Percentiles rank a stretch among this genome's conserved stretches.
phyloP scores from a whole-genome alignment of 1,139 yeast species.

The Suhomyces bolitotheri region DNA sequence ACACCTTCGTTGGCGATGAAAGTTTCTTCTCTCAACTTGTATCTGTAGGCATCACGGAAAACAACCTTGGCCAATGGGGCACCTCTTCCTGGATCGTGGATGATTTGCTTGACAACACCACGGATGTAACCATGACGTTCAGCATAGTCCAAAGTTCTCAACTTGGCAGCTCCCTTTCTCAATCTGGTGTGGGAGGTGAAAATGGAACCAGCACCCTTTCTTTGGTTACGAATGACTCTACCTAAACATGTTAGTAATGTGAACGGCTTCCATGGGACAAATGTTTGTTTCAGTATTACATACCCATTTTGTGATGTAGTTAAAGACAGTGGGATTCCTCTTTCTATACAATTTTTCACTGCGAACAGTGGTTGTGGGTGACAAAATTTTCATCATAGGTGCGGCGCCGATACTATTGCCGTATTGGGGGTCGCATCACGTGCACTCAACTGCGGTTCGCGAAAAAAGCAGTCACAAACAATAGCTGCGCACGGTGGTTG shows the following conservation, averaged over 20 bases:
- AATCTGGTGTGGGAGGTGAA: conserved; percentile 99
- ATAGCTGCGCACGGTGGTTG: background rate
- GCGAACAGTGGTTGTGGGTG: conserved; percentile 3
- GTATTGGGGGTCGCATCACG: conserved; percentile 3
- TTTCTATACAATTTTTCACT: conserved; percentile 11
- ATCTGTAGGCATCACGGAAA: conserved; percentile 99
- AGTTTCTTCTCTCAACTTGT: conserved; percentile 94
- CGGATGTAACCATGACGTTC: conserved; percentile 99
- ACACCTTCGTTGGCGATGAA: conserved; percentile 99
- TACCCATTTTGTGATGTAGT: conserved; percentile 20
- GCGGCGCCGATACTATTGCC: conserved; percentile 9
- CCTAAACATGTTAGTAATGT: conserved; percentile 51
- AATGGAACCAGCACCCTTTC: conserved; percentile 99
- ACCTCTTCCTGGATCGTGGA: conserved; percentile 99
- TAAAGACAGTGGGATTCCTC: conserved; percentile 9
- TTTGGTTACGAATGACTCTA: conserved; percentile 99
- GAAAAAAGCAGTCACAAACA: conserved; percentile 14
- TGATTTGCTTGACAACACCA: conserved; percentile 97
- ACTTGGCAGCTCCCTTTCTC: conserved; percentile 99
- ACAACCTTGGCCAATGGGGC: conserved; percentile 99
- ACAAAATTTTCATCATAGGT: conserved; percentile 12
- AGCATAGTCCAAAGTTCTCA: conserved; percentile 98
- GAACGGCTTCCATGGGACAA: background rate
- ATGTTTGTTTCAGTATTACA: conserved; percentile 9
- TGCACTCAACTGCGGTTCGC: background rate